A percentile compares a stretch with the other conserved stretches of the same genome.
Conservation (phyloP, 1,139 yeast species). For the Suhomyces bokatorum region DNA sequence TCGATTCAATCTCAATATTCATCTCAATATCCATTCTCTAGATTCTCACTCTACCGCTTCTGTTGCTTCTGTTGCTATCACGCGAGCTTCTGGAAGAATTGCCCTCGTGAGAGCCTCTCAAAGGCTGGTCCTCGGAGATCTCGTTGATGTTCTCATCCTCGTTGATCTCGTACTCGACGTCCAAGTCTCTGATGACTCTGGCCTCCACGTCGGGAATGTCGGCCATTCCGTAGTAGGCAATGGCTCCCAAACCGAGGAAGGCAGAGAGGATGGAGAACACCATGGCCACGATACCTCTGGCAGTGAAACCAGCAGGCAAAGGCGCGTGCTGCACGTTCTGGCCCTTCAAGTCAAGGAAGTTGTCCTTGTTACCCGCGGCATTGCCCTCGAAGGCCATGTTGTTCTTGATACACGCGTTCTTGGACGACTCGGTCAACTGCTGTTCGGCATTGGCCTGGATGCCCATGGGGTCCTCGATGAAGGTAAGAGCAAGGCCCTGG, state of each 20-base stretch:
- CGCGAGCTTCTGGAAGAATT: constrained; percentile 3
- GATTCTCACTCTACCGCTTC: constrained; percentile 5
- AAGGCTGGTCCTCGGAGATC: constrained; percentile 7
- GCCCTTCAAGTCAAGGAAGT: constrained; percentile 68
- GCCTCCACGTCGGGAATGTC: constrained; percentile 64
- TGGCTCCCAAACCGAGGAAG: constrained; percentile 71
- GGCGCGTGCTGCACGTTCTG: constrained; percentile 63
- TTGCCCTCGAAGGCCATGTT: constrained; percentile 52
- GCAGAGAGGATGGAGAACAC: constrained; percentile 80
- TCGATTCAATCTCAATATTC: too few species aligned
- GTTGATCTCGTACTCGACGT: constrained; percentile 34
- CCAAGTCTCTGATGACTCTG: constrained; percentile 51
- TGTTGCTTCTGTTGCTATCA: constrained; percentile 6
- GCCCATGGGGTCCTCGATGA: constrained; percentile 56
- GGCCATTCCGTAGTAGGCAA: constrained; percentile 76
- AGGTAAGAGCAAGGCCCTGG: constrained; percentile 56
- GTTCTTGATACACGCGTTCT: constrained; percentile 19
- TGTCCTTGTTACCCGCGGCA: constrained; percentile 75
- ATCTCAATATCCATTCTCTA: too few species aligned
- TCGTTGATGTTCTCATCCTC: constrained; percentile 5
- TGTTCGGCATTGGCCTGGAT: constrained; percentile 53
- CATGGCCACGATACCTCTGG: constrained; percentile 86
- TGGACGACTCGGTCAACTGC: constrained; percentile 41
- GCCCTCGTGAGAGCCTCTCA: constrained; percentile 11
- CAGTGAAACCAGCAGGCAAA: constrained; percentile 86